Evolutionary conservation across 1,139 yeast genomes (phyloP).

Genomic region (Pichia sp.): DNA sequence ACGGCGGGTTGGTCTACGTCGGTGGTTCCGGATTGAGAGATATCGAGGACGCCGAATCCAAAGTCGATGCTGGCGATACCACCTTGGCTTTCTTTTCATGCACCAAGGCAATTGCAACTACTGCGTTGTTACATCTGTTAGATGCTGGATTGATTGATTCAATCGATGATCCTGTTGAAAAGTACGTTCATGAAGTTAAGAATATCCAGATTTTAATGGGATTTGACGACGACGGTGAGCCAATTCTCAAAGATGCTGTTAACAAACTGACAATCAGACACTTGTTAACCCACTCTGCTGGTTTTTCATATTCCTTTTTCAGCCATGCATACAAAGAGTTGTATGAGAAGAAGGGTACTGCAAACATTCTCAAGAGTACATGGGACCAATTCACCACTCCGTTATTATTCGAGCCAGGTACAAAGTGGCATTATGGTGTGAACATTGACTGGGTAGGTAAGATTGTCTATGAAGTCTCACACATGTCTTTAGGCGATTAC

Average conservation of each 20-base stretch:
- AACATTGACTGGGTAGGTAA: slow-evolving; percentile 15
- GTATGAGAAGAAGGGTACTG: not conserved
- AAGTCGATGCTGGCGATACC: slow-evolving; percentile 5
- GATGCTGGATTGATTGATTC: slow-evolving; percentile 12
- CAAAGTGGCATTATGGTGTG: slow-evolving; percentile 16
- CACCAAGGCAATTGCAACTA: slow-evolving; percentile 13
- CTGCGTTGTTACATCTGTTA: slow-evolving; percentile 12
- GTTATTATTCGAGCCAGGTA: slow-evolving; percentile 14
- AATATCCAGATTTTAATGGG: slow-evolving; percentile 5
- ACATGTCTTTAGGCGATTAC: slow-evolving; percentile 11
- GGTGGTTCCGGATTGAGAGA: slow-evolving; percentile 9
- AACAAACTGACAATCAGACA: slow-evolving; percentile 12
- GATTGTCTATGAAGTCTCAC: slow-evolving; percentile 8
- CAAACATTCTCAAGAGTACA: slow-evolving; percentile 9
- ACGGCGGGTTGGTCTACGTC: slow-evolving; percentile 11
- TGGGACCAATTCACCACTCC: slow-evolving; percentile 15
- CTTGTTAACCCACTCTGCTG: slow-evolving; percentile 15
- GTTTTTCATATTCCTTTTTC: slow-evolving; percentile 15
- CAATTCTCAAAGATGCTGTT: slow-evolving; percentile 1
- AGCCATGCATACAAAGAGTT: slow-evolving; percentile 7
- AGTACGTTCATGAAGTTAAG: slow-evolving; percentile 8
- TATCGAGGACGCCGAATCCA: not conserved
- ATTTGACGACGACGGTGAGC: slow-evolving; percentile 4
- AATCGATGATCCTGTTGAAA: slow-evolving; percentile 15
- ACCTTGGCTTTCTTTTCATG: slow-evolving; percentile 13